Percentiles rank a stretch among this genome's conserved stretches.
phyloP scores from a whole-genome alignment of 768 basidiomycete genomes.

The Dioszegia hungarica region DNA sequence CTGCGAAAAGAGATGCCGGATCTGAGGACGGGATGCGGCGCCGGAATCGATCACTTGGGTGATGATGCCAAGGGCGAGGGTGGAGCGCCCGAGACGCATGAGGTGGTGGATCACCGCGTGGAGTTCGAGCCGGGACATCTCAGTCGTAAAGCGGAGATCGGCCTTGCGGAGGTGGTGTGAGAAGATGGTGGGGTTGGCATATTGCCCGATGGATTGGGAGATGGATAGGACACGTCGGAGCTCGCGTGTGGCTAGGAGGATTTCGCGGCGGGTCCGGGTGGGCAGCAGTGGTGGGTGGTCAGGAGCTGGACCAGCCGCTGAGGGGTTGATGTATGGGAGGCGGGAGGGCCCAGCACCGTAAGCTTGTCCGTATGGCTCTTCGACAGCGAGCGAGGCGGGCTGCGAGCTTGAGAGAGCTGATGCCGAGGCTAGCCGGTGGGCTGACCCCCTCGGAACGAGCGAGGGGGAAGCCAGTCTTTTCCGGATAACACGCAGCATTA shows the following conservation, averaged over 20 bases:
- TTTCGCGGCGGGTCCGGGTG: not conserved
- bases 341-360: conserved; percentile 14
- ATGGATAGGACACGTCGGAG: not conserved
- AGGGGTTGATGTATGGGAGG: conserved; percentile 10
- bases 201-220: not conserved
- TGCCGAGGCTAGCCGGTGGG: not conserved
- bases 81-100: not conserved
- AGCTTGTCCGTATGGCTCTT: conserved; percentile 5
- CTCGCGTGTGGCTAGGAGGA: not conserved
- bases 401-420: too few species aligned
- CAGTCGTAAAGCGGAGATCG: not conserved
- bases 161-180: not conserved
- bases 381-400: not conserved
- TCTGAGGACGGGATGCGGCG: not conserved
- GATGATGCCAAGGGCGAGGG: conserved; percentile 6
- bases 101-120: conserved; percentile 11
- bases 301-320: too few species aligned
- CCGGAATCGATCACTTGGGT: not conserved
- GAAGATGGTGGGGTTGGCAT: not conserved
- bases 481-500: conserved; percentile 7
- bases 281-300: too few species aligned
- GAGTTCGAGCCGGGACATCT: conserved; percentile 7
- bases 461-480: not conserved
- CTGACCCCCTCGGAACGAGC: not conserved
- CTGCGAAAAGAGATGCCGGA: not conserved